Percentiles rank a stretch among this genome's conserved stretches.
Conservation (phyloP, 805 yeast genomes). For the Sungouiella blattae region DNA sequence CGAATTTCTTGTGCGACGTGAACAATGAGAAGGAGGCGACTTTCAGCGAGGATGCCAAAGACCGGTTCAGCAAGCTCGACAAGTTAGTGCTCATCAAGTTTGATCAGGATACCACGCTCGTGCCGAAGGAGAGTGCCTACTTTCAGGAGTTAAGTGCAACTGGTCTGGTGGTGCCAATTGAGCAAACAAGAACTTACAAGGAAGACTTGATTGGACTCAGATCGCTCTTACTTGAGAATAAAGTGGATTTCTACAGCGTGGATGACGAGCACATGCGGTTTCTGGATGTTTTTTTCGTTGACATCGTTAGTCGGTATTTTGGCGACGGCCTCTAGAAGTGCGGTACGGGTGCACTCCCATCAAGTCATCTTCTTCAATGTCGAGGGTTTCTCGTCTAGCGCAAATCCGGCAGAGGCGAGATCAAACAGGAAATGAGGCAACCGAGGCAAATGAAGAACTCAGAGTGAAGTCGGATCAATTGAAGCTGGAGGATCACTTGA, state of each 20-base stretch:
- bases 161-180: conserved; percentile 41
- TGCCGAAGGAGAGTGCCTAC: conserved; percentile 72
- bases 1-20: conserved; percentile 58
- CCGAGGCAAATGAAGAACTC: too few species aligned
- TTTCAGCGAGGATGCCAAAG: conserved; percentile 37
- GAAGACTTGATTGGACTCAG: conserved; percentile 60
- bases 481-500: too few species aligned
- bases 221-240: conserved; percentile 38
- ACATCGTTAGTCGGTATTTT: conserved; percentile 43
- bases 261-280: conserved; percentile 66
- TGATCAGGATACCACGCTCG: conserved; percentile 59
- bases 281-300: conserved; percentile 46
- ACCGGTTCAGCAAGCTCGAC: conserved; percentile 43
- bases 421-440: not conserved
- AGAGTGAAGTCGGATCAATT: too few species aligned
- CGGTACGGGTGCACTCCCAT: conserved; percentile 7
- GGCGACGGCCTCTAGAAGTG: conserved; percentile 20
- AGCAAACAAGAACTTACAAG: conserved; percentile 47
- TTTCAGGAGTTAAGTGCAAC: conserved; percentile 53
- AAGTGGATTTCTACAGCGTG: conserved; percentile 47
- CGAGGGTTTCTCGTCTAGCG: conserved; percentile 14
- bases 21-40: conserved; percentile 53
- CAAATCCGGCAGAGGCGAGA: conserved; percentile 13
- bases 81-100: conserved; percentile 60
- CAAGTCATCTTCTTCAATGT: not conserved